Percentiles rank a stretch among this genome's conserved stretches.
These are phyloP conservation scores for Clavispora asparagi DNA, from an alignment of 805 yeast genomes.

Conservation along the genomic window DNA sequence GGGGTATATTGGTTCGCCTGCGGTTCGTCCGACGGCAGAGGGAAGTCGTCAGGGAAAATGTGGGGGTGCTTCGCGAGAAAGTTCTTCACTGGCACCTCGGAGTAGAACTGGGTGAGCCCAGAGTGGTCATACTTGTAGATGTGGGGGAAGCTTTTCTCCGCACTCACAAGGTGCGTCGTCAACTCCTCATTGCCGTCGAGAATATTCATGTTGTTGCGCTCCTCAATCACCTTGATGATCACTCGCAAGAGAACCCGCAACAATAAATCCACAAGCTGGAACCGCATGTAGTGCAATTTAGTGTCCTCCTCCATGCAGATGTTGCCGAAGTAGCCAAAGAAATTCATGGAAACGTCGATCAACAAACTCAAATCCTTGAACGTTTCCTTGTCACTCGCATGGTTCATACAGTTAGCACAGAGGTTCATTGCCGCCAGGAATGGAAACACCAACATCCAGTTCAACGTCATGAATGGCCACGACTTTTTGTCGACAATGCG, in stretches of 20 bases:
- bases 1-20: not conserved
- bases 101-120: not conserved
- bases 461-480: conserved; percentile 19
- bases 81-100: not conserved
- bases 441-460: conserved; percentile 31
- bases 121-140: conserved; percentile 2
- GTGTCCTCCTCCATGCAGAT: conserved; percentile 6
- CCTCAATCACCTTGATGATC: conserved; percentile 18
- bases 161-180: conserved; percentile 12
- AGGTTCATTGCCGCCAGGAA: conserved; percentile 27
- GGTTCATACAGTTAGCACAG: conserved; percentile 25
- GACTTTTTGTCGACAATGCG: conserved; percentile 16
- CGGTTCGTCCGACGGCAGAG: not conserved
- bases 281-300: conserved; percentile 9
- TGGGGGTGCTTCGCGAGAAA: not conserved
- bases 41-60: not conserved
- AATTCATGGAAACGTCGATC: conserved; percentile 18
- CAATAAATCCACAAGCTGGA: conserved; percentile 16
- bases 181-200: conserved; percentile 13
- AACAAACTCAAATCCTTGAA: conserved; percentile 26
- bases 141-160: conserved; percentile 17
- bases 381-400: conserved; percentile 24
- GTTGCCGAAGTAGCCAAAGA: conserved; percentile 9
- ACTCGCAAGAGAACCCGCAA: conserved; percentile 19
- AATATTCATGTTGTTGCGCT: conserved; percentile 13